Percentiles rank a stretch among this genome's conserved stretches.
phyloP scores from a whole-genome alignment of 176 grass and related monocot species.

The Aegilops umbellulata region DNA sequence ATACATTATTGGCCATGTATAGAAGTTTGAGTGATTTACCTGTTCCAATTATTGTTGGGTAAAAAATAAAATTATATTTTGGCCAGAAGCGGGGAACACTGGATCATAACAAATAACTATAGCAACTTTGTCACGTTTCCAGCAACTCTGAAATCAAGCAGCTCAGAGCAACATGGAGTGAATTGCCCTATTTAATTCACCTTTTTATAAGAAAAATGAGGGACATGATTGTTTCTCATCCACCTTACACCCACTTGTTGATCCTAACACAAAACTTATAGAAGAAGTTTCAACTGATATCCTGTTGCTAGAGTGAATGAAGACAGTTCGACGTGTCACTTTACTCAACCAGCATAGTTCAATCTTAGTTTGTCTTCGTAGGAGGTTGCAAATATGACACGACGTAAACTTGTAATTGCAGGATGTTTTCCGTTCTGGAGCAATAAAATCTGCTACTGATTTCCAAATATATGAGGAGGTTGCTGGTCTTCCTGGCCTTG shows the following conservation, averaged over 20 bases:
- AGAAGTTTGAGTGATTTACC: background rate
- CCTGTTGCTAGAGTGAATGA: slow-evolving; percentile 7
- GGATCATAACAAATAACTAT: background rate
- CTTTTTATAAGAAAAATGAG: background rate
- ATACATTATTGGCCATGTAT: background rate
- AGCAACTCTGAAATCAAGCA: slow-evolving; percentile 2
- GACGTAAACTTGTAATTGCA: slow-evolving; percentile 30
- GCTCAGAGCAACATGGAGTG: background rate
- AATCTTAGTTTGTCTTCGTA: background rate
- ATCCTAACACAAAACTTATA: slow-evolving; percentile 7
- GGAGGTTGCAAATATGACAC: slow-evolving; percentile 10
- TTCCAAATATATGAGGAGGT: slow-evolving; percentile 97
- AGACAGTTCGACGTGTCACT: slow-evolving; percentile 6
- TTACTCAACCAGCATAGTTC: background rate
- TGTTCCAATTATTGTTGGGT: background rate
- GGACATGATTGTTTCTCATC: background rate
- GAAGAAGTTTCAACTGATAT: background rate
- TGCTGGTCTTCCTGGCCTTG: slow-evolving; percentile 84
- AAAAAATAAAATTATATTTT: background rate
- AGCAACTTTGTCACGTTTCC: background rate
- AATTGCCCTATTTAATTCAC: slow-evolving; percentile 1
- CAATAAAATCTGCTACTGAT: slow-evolving; percentile 96
- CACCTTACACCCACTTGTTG: slow-evolving; percentile 21
- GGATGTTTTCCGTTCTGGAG: slow-evolving; percentile 90
- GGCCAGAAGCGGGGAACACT: background rate